A percentile compares a stretch with the other conserved stretches of the same genome.
Evolutionary conservation across 2,329 filamentous ascomycete genomes (phyloP).

Genomic region (Alternaria brassicicola): DNA sequence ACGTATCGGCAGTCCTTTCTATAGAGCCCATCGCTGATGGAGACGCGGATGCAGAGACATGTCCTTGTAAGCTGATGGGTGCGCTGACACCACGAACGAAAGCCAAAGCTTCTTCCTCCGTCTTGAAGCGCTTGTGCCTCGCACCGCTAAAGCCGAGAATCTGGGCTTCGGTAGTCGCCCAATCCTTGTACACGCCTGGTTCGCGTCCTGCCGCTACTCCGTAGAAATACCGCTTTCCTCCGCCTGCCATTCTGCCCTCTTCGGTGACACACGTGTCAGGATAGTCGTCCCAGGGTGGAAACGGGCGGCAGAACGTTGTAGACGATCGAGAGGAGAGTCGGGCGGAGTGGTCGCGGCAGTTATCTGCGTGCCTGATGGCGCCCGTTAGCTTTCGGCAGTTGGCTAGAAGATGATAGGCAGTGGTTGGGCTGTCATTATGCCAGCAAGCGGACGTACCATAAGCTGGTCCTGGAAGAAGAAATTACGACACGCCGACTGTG

Average conservation of each 20-base stretch:
- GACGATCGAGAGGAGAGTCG: not conserved
- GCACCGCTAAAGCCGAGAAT: constrained; percentile 74
- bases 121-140: constrained; percentile 59
- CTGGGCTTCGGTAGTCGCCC: constrained; percentile 74
- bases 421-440: not conserved
- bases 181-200: constrained; percentile 68
- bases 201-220: constrained; percentile 63
- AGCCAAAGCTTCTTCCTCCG: constrained; percentile 71
- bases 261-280: constrained; percentile 4
- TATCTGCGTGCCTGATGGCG: not conserved
- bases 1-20: constrained; percentile 13
- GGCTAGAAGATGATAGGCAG: not conserved
- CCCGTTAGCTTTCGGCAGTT: not conserved
- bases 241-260: constrained; percentile 24
- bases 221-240: constrained; percentile 61
- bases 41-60: constrained; percentile 34
- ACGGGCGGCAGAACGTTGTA: not conserved
- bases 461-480: constrained; percentile 1
- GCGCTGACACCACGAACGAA: constrained; percentile 62
- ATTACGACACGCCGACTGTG: constrained; percentile 3
- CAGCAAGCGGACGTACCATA: constrained; percentile 14
- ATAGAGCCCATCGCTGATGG: constrained; percentile 29
- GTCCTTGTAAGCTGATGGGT: constrained; percentile 35
- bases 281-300: constrained; percentile 6
- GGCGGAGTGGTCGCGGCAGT: not conserved